Percentiles rank a stretch among this genome's conserved stretches.
phyloP scores from a whole-genome alignment of 2,329 filamentous ascomycete genomes.

The Pleurostoma richardsiae region DNA sequence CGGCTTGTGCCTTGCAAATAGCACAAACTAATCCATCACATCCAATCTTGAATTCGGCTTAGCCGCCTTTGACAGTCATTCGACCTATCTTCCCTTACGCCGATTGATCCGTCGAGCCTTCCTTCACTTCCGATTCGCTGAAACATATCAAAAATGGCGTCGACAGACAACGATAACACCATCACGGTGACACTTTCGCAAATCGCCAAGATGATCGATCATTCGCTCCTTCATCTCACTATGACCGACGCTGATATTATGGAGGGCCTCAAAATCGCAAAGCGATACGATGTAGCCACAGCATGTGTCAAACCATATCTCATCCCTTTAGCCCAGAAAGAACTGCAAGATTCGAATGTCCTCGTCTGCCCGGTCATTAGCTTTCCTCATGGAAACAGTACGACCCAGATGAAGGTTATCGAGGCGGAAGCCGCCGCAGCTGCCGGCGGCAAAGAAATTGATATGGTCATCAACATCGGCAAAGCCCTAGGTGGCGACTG shows the following conservation, averaged over 20 bases:
- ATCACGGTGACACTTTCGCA: conserved; percentile 37
- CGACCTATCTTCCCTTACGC: too few species aligned
- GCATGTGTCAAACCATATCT: conserved; percentile 56
- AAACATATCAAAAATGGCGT: too few species aligned
- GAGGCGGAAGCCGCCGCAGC: conserved; percentile 43
- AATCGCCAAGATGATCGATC: conserved; percentile 53
- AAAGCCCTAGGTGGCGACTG: conserved; percentile 52
- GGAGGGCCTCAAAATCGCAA: conserved; percentile 40
- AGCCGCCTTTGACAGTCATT: too few species aligned
- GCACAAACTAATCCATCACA: neutral
- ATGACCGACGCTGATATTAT: conserved; percentile 52
- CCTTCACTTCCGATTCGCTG: too few species aligned
- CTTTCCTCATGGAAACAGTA: conserved; percentile 56
- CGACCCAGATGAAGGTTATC: conserved; percentile 44
- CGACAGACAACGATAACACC: conserved; percentile 6
- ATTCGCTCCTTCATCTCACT: conserved; percentile 57
- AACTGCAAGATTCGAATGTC: conserved; percentile 43
- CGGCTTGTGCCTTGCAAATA: too few species aligned
- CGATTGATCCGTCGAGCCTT: too few species aligned
- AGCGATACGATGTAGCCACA: conserved; percentile 43
- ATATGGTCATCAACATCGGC: conserved; percentile 58
- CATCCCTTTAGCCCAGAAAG: conserved; percentile 36
- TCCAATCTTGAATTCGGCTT: too few species aligned
- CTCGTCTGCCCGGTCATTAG: conserved; percentile 53
- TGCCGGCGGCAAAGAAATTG: conserved; percentile 48